Percentiles rank a stretch among this genome's conserved stretches.
Evolutionary conservation across 805 yeast genomes (phyloP).

Genomic region (Yarrowia sp.): DNA sequence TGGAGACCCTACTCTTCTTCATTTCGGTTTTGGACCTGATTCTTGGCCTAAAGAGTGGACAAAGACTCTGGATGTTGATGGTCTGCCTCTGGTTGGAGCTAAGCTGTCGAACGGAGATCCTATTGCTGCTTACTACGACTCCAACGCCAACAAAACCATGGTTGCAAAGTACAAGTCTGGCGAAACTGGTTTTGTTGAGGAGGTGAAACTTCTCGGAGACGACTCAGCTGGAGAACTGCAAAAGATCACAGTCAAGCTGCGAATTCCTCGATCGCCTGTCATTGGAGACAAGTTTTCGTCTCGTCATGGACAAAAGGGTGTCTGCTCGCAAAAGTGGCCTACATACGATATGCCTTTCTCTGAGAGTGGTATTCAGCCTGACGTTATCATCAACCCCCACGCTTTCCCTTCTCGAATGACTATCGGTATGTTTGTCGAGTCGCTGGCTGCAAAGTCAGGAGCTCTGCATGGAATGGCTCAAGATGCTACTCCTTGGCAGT

Average conservation of each 20-base stretch:
- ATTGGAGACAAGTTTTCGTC: slow-evolving; percentile 98
- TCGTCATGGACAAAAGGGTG: slow-evolving; percentile 98
- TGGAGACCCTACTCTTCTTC: slow-evolving; percentile 93
- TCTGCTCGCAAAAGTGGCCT: slow-evolving; percentile 98
- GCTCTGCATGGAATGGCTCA: slow-evolving; percentile 97
- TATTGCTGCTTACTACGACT: slow-evolving; percentile 87
- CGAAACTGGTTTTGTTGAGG: slow-evolving; percentile 93
- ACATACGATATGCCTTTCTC: slow-evolving; percentile 94
- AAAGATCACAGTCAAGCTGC: slow-evolving; percentile 77
- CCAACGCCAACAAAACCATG: slow-evolving; percentile 83
- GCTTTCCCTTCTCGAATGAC: slow-evolving; percentile 99
- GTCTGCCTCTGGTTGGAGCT: slow-evolving; percentile 85
- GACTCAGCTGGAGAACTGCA: slow-evolving; percentile 80
- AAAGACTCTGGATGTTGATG: slow-evolving; percentile 84
- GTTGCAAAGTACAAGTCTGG: slow-evolving; percentile 89
- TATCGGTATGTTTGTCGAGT: slow-evolving; percentile 98
- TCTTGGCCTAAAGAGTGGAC: slow-evolving; percentile 92
- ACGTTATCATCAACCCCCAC: slow-evolving; percentile 95
- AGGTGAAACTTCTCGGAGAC: slow-evolving; percentile 87
- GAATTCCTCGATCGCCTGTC: slow-evolving; percentile 86
- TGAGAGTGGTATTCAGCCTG: slow-evolving; percentile 96
- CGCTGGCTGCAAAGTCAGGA: slow-evolving; percentile 98
- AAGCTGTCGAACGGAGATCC: slow-evolving; percentile 95
- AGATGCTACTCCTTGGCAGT: slow-evolving; percentile 95
- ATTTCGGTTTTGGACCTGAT: slow-evolving; percentile 90